Evolutionary conservation across 306 rosid genomes (phyloP), one percentile per base, ranked within the genome.

Genomic region (Cicer yamashitae): DNA sequence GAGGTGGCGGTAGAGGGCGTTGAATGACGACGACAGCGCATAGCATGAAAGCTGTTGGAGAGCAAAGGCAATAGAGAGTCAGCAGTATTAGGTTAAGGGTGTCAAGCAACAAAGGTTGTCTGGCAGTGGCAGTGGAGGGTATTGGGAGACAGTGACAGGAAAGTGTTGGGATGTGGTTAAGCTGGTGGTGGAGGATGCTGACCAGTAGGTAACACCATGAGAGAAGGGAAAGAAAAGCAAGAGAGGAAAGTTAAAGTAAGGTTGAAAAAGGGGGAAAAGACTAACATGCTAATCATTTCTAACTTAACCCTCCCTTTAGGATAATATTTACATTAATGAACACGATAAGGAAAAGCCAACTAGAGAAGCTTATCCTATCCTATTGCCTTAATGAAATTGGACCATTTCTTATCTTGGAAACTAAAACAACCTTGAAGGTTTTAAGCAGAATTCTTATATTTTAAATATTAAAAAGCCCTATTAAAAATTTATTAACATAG

Each of bases 1-100:
- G 57, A 51, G 57, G 57, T 58, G 64, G 64, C 25, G 44, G 65
- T 13, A 59, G 65, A 59, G 15, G 15, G 64, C 11, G 4, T 58
- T 58, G 65, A 59, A 30, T 30, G 43, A 59, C 6, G 7, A 30
- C 25, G 63, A 57, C 10, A 9, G 17, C 11, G 41, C 0, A 1
- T 34, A 38, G 18, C 12, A 43, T 34, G 41, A 60, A 30, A 60
- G 41, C 10, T 60, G 17, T 13, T 34, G 10, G 20, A 10, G 44
- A 37, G 10, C 3, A 8, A 43, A 60, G 20, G 20, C 44, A 60
- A 57, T 22, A 57, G 62, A 56, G 44, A 30, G 20, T 34, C 44
- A 4, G 18, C 5, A 9, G 44, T 34, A 37, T 17, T 17, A 34
- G 43, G 20, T 34, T 38, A 60, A 37, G 44, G 66, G 66, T 34